Conservation (phyloP, 495 filamentous ascomycete species). For the Aspergillus olivimuriae region DNA sequence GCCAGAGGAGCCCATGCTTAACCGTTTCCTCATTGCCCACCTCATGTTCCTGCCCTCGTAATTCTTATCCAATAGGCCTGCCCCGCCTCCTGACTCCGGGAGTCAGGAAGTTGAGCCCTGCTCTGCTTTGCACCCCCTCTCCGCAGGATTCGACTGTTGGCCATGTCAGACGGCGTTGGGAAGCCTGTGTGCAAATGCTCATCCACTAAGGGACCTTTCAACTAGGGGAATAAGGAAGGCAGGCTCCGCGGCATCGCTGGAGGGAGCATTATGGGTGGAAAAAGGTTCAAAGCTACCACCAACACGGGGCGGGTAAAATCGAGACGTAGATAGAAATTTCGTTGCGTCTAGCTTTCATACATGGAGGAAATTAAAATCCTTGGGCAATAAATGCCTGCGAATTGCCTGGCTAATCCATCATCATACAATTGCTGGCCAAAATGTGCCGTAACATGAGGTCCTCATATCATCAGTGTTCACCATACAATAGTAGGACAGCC, state of each 20-base stretch:
- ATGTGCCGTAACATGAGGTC: neutral
- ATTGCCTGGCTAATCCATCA: neutral
- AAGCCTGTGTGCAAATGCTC: neutral
- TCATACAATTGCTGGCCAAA: neutral
- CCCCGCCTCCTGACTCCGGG: too few relatives aligned
- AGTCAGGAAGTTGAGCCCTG: too few relatives aligned
- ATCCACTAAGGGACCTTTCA: neutral
- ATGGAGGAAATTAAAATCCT: neutral
- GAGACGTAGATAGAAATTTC: neutral
- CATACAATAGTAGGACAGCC: neutral
- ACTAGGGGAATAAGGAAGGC: conserved; percentile 1
- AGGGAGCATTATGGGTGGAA: conserved; percentile 1
- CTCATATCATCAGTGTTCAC: conserved; percentile 1
- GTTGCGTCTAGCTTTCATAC: neutral
- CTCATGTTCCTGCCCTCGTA: neutral
- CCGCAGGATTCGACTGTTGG: too few relatives aligned
- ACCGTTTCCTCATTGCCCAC: neutral
- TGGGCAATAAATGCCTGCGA: neutral
- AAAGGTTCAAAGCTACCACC: conserved; percentile 1
- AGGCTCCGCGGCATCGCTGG: neutral
- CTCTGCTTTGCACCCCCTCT: too few relatives aligned
- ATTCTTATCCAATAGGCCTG: neutral
- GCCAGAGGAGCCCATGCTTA: conserved; percentile 1
- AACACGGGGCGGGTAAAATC: neutral
- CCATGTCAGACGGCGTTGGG: conserved; percentile 1